These are phyloP conservation scores for Coccinonectria pachysandricola DNA, from an alignment of 2,329 filamentous ascomycete genomes.

Conservation along the genomic window DNA sequence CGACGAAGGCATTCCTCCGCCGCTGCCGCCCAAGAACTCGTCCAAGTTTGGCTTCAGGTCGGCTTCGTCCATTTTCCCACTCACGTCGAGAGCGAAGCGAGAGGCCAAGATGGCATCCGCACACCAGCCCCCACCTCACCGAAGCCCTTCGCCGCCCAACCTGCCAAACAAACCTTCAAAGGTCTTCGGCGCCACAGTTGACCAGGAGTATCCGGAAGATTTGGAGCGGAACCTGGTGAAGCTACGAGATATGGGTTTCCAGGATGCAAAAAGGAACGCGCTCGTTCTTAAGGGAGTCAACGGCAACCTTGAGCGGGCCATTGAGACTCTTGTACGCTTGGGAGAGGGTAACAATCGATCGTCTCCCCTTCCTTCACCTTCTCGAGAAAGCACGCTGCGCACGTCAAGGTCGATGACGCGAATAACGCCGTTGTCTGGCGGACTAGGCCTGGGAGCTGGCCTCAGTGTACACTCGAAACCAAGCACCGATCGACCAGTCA, in stretches of 20 bases:
- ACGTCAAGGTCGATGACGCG: slow-evolving; percentile 45
- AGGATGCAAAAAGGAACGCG: slow-evolving; percentile 69
- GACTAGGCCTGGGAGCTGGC: slow-evolving; percentile 21
- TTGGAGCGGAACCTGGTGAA: slow-evolving; percentile 67
- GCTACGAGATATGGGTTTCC: slow-evolving; percentile 85
- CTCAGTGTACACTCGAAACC: slow-evolving; percentile 22
- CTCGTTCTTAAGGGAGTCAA: slow-evolving; percentile 73
- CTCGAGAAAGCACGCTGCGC: slow-evolving; percentile 37
- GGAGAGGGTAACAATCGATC: slow-evolving; percentile 55
- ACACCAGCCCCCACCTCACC: slow-evolving; percentile 8
- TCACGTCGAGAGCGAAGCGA: slow-evolving; percentile 51
- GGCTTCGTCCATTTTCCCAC: slow-evolving; percentile 57
- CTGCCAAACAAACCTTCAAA: slow-evolving; percentile 55
- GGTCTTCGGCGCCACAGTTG: slow-evolving; percentile 59
- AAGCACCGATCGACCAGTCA: slow-evolving; percentile 24
- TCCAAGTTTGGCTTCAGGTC: slow-evolving; percentile 50
- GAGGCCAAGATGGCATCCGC: slow-evolving; percentile 27
- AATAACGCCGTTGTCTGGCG: slow-evolving; percentile 28
- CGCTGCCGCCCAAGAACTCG: slow-evolving; percentile 53
- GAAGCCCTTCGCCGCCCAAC: slow-evolving; percentile 27
- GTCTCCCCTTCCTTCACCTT: slow-evolving; percentile 22
- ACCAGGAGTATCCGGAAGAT: slow-evolving; percentile 41
- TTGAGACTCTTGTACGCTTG: slow-evolving; percentile 74
- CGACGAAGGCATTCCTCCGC: slow-evolving; percentile 48
- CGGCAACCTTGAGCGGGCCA: slow-evolving; percentile 75